A percentile compares a stretch with the other conserved stretches of the same genome.
These are phyloP conservation scores for Mycena latifolia DNA, from an alignment of 768 basidiomycete genomes.

Conservation along the genomic window DNA sequence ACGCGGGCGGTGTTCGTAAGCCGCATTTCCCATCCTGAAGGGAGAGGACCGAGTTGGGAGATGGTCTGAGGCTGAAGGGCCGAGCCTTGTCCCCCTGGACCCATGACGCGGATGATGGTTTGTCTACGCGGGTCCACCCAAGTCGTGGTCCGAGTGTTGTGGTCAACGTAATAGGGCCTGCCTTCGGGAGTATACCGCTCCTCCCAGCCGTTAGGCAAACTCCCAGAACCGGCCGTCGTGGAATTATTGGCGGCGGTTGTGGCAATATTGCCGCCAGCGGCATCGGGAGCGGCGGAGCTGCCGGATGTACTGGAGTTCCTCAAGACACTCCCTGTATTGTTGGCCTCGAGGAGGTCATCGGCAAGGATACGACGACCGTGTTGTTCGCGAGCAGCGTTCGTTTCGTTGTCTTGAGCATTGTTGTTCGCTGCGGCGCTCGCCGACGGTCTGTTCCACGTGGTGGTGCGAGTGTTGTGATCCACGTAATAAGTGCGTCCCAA, in stretches of 20 bases:
- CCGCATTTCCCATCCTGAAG: constrained; percentile 99
- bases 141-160: constrained; percentile 99
- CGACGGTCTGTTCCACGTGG: constrained; percentile 97
- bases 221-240: constrained; percentile 85
- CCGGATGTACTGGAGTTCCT: constrained; percentile 47
- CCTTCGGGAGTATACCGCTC: constrained; percentile 99
- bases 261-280: constrained; percentile 58
- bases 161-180: constrained; percentile 98
- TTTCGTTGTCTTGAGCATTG: constrained; percentile 79
- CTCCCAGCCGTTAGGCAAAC: constrained; percentile 97
- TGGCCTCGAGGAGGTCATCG: constrained; percentile 87
- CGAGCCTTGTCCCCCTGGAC: constrained; percentile 89
- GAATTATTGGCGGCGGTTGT: constrained; percentile 62
- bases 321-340: constrained; percentile 53
- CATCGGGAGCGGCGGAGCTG: constrained; percentile 51
- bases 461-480: constrained; percentile 97
- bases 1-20: constrained; percentile 98
- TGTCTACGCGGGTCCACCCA: constrained; percentile 99
- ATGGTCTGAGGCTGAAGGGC: constrained; percentile 95
- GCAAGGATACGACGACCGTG: constrained; percentile 87
- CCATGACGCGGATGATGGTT: constrained; percentile 97
- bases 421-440: constrained; percentile 80
- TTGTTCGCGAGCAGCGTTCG: constrained; percentile 88
- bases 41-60: constrained; percentile 95
- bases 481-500: constrained; percentile 98